Conservation (phyloP, 2,329 filamentous ascomycete species). For the Microdochium bolleyi region DNA sequence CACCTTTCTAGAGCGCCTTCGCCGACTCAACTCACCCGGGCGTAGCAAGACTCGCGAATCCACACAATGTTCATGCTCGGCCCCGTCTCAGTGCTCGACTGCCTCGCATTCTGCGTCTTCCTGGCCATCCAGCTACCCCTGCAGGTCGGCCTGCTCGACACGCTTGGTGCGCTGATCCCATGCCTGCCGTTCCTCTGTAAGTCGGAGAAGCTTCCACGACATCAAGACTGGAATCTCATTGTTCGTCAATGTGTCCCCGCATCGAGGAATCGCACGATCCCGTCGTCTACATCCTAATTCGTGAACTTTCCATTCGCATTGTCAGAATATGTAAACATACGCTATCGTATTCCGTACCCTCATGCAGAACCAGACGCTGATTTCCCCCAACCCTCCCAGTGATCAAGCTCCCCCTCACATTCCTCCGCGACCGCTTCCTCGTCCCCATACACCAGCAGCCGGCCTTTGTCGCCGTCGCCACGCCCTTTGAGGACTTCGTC, state of each 20-base stretch:
- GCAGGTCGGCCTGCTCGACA: conserved; percentile 55
- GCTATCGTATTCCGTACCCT: no score
- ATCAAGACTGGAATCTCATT: no score
- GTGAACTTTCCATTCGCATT: no score
- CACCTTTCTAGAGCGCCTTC: no score
- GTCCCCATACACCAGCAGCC: conserved; percentile 33
- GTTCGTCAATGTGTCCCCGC: no score
- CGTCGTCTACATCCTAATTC: no score
- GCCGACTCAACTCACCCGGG: no score
- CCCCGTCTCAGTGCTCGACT: conserved; percentile 69
- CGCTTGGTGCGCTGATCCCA: conserved; percentile 47
- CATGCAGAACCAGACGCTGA: no score
- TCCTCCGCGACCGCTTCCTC: conserved; percentile 51
- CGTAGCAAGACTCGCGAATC: no score
- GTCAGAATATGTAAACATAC: no score
- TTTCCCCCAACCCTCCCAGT: conserved; percentile 34
- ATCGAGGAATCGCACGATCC: no score
- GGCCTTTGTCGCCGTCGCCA: conserved; percentile 61
- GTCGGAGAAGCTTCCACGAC: conserved; percentile 7
- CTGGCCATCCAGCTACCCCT: conserved; percentile 64
- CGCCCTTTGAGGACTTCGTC: conserved; percentile 69
- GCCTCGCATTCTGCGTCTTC: conserved; percentile 62
- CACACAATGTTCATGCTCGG: conserved; percentile 57
- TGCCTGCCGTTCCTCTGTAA: conserved; percentile 65
- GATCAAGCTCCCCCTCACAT: conserved; percentile 47